These are phyloP conservation scores for Tremella yokohamensis DNA, from an alignment of 768 basidiomycete species.

Conservation along the genomic window DNA sequence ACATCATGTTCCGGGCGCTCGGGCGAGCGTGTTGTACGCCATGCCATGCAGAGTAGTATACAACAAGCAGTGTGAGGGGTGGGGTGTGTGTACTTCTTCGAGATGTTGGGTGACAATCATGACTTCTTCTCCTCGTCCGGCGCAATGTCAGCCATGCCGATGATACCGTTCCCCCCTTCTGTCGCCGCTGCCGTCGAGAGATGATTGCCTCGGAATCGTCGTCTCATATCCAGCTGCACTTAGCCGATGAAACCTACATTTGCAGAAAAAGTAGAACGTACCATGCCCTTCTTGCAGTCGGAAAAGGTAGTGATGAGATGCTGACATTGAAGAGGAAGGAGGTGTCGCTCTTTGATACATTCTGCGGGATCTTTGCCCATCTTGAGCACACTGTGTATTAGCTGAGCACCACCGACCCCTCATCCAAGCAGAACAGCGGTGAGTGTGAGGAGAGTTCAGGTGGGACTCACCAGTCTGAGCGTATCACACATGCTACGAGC, in stretches of 20 bases:
- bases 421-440: not conserved
- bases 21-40: not conserved
- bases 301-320: conserved; percentile 44
- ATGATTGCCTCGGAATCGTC: conserved; percentile 49
- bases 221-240: conserved; percentile 48
- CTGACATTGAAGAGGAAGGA: conserved; percentile 47
- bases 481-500: conserved; percentile 33
- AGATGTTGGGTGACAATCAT: not conserved
- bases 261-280: conserved; percentile 21
- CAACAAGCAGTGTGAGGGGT: conserved; percentile 2
- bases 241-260: not conserved
- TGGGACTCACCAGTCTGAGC: conserved; percentile 35
- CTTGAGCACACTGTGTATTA: conserved; percentile 37
- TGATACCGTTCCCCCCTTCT: conserved; percentile 5
- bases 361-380: conserved; percentile 43
- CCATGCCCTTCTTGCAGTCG: conserved; percentile 51
- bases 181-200: conserved; percentile 27
- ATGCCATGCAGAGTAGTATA: not conserved
- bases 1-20: conserved; percentile 2
- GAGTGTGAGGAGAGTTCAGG: not conserved
- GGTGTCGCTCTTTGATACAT: conserved; percentile 39
- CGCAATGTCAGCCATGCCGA: conserved; percentile 6
- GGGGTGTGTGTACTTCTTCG: not conserved
- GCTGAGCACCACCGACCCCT: not conserved
- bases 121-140: conserved; percentile 6